A percentile compares a stretch with the other conserved stretches of the same genome.
Conservation (phyloP, 148 eudicot genomes). For the Selenicereus undatus region DNA sequence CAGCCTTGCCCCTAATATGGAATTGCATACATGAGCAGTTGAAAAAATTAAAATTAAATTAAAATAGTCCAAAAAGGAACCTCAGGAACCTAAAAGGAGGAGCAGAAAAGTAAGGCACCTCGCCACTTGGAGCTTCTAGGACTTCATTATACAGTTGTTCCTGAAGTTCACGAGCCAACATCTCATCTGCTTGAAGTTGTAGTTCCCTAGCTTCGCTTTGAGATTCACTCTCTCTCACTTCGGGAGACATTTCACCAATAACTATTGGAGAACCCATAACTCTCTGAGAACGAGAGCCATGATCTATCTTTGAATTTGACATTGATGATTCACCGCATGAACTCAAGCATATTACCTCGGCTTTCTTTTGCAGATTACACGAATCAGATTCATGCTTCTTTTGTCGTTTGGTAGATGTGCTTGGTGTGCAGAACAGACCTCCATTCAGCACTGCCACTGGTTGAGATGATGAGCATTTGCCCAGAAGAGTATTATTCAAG, state of each 20-base stretch:
- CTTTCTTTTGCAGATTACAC: conserved; percentile 33
- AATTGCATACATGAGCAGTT: neutral
- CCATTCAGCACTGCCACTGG: conserved; percentile 18
- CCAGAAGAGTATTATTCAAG: conserved; percentile 13
- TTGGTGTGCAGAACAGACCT: conserved; percentile 19
- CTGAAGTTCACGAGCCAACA: conserved; percentile 86
- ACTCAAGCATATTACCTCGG: conserved; percentile 39
- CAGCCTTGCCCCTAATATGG: neutral
- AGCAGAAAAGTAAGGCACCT: conserved; percentile 35
- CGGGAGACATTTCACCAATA: conserved; percentile 47
- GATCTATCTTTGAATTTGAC: conserved; percentile 35
- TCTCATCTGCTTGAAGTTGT: conserved; percentile 87
- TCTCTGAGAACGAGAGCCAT: conserved; percentile 19
- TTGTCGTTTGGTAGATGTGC: conserved; percentile 37
- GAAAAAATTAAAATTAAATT: neutral
- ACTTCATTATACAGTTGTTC: conserved; percentile 81
- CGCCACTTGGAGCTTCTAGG: conserved; percentile 38
- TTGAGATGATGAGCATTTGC: conserved; percentile 10
- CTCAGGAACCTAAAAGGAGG: neutral
- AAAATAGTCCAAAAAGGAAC: neutral
- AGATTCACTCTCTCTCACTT: conserved; percentile 27
- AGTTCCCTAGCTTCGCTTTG: conserved; percentile 46
- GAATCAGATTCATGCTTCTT: conserved; percentile 41
- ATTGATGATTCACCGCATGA: conserved; percentile 43
- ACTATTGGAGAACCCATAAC: conserved; percentile 33